Evolutionary conservation across 306 rosid species (phyloP).

Genomic region (Trifolium fragiferum): DNA sequence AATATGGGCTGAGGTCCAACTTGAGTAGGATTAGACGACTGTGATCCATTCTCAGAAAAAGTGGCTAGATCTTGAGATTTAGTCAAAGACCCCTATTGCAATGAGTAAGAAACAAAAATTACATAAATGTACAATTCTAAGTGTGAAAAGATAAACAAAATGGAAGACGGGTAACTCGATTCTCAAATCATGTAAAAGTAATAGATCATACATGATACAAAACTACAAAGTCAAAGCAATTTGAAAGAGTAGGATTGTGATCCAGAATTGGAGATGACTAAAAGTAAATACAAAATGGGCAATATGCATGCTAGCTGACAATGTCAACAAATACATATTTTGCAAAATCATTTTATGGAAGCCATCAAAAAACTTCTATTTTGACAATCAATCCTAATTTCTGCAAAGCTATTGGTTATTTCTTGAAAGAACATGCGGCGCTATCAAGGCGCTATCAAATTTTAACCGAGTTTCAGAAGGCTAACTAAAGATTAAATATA

Average conservation of each 20-base stretch:
- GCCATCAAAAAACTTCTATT: conserved; percentile 12
- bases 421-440: neutral
- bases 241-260: neutral
- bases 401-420: neutral
- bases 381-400: conserved; percentile 5
- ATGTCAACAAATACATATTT: neutral
- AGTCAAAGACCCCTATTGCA: conserved; percentile 62
- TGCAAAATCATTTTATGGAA: neutral
- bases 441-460: neutral
- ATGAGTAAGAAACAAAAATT: conserved; percentile 32
- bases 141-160: neutral
- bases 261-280: neutral
- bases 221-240: neutral
- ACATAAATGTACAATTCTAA: conserved; percentile 18
- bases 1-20: conserved; percentile 58
- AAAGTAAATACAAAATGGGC: conserved; percentile 6
- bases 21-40: conserved; percentile 54
- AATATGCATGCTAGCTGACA: neutral
- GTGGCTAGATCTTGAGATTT: conserved; percentile 60
- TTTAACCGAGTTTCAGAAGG: conserved; percentile 24
- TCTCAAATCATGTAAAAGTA: neutral
- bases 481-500: neutral
- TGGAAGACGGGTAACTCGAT: neutral
- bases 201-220: neutral
- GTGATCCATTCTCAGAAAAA: conserved; percentile 59